These are phyloP conservation scores for Skeletonema grethae DNA, from an alignment of 108 stramenopile species.

Conservation along the genomic window DNA sequence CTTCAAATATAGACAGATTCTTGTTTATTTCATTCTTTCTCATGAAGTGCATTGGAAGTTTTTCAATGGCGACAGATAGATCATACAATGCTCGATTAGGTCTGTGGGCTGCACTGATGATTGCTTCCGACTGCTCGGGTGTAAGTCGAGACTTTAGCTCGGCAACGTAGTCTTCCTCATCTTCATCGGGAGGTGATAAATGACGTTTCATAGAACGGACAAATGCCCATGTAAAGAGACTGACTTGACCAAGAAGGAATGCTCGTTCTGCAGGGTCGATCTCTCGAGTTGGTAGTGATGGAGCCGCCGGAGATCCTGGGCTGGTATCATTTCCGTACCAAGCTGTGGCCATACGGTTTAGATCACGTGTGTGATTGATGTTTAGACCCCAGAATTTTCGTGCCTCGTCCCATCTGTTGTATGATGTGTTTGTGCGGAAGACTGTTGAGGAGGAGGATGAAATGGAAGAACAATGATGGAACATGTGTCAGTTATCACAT, in stretches of 20 bases:
- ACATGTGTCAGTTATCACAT: too few relatives aligned
- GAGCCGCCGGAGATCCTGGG: neutral
- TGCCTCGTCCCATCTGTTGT: constrained; percentile 49
- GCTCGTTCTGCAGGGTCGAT: constrained; percentile 3
- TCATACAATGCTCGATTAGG: constrained; percentile 64
- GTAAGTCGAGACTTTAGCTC: constrained; percentile 41
- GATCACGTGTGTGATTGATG: constrained; percentile 39
- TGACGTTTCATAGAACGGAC: constrained; percentile 43
- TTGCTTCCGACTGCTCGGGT: constrained; percentile 38
- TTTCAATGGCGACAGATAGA: constrained; percentile 54
- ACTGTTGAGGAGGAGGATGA: neutral
- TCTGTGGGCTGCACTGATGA: constrained; percentile 59
- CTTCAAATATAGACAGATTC: constrained; percentile 55
- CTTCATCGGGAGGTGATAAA: constrained; percentile 14
- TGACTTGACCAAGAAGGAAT: constrained; percentile 11
- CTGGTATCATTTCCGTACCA: constrained; percentile 10
- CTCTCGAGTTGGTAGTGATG: neutral
- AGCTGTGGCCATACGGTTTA: constrained; percentile 22
- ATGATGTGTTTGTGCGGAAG: constrained; percentile 65
- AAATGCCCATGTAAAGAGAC: constrained; percentile 27
- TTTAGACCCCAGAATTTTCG: constrained; percentile 35
- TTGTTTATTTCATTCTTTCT: constrained; percentile 61
- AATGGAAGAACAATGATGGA: too few relatives aligned
- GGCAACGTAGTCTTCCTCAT: constrained; percentile 32
- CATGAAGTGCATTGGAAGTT: constrained; percentile 69